Evolutionary conservation across 2,329 filamentous ascomycete species (phyloP).

Genomic region (Myriosclerotinia scirpicola): DNA sequence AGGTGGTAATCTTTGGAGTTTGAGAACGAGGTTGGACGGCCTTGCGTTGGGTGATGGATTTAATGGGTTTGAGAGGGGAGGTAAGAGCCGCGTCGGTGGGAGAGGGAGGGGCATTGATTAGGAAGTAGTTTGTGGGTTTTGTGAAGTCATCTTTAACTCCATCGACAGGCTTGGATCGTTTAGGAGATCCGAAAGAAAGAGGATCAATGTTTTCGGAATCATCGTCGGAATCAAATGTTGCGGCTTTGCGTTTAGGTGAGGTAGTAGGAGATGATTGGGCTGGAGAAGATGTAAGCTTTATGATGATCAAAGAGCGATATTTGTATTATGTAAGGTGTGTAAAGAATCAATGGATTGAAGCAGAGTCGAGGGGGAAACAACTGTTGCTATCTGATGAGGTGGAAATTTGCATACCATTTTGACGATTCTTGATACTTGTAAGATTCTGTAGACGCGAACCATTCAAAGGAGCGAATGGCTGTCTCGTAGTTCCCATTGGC

Average conservation of each 20-base stretch:
- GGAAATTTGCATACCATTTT: slow-evolving; percentile 57
- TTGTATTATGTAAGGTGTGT: neutral
- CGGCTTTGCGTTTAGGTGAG: slow-evolving; percentile 58
- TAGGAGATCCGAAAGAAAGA: slow-evolving; percentile 49
- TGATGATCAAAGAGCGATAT: slow-evolving; percentile 25
- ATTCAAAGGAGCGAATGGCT: slow-evolving; percentile 75
- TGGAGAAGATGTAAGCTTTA: slow-evolving; percentile 30
- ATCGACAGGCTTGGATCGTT: slow-evolving; percentile 46
- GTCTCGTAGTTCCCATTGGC: slow-evolving; percentile 46
- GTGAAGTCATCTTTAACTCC: slow-evolving; percentile 8
- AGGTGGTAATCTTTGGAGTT: slow-evolving; percentile 46
- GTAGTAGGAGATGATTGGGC: slow-evolving; percentile 23
- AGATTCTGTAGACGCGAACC: slow-evolving; percentile 68
- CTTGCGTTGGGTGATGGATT: slow-evolving; percentile 37
- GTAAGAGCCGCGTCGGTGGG: slow-evolving; percentile 33
- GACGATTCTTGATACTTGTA: slow-evolving; percentile 74
- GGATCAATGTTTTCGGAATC: slow-evolving; percentile 65
- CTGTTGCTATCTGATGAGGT: slow-evolving; percentile 7
- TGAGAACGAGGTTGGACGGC: slow-evolving; percentile 56
- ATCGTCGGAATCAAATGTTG: slow-evolving; percentile 47
- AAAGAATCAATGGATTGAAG: neutral
- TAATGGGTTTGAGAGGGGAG: slow-evolving; percentile 30
- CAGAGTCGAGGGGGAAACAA: neutral
- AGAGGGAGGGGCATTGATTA: slow-evolving; percentile 40
- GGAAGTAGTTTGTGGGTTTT: slow-evolving; percentile 32